A percentile compares a stretch with the other conserved stretches of the same genome.
Evolutionary conservation across 768 basidiomycete species (phyloP).

Genomic region (Naganishia onofrii): DNA sequence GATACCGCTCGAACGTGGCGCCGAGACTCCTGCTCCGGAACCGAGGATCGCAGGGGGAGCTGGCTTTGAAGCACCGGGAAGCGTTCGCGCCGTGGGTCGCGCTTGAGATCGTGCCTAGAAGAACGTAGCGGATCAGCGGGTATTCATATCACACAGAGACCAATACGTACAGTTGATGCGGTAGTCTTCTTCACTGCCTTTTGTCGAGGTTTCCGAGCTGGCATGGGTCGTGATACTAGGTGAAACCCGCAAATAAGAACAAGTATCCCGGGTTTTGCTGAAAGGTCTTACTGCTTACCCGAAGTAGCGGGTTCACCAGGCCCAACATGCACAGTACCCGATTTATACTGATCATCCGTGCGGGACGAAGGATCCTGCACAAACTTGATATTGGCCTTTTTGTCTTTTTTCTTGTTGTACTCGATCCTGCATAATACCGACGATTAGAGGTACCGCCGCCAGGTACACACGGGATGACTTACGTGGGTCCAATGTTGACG

Average conservation of each 20-base stretch:
- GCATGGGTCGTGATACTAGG: conserved; percentile 69
- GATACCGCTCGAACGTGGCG: conserved; percentile 52
- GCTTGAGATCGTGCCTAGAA: conserved; percentile 51
- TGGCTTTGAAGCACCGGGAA: conserved; percentile 60
- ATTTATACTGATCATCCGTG: conserved; percentile 85
- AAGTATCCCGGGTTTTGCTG: background rate
- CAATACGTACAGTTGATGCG: conserved; percentile 30
- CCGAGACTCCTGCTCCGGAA: conserved; percentile 2
- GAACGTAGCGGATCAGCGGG: conserved; percentile 25
- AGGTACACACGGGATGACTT: conserved; percentile 50
- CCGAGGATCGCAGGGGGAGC: conserved; percentile 62
- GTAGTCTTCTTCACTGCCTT: conserved; percentile 64
- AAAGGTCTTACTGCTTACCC: conserved; percentile 36
- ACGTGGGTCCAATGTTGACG: conserved; percentile 74
- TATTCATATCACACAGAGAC: background rate
- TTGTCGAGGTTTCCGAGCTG: conserved; percentile 86
- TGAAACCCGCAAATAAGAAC: background rate
- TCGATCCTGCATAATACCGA: conserved; percentile 60
- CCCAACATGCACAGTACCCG: conserved; percentile 79
- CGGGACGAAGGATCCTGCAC: conserved; percentile 80
- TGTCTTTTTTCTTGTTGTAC: conserved; percentile 96
- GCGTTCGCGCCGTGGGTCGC: conserved; percentile 53
- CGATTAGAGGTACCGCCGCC: conserved; percentile 25
- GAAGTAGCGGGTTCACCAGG: conserved; percentile 83
- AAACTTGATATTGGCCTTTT: conserved; percentile 79